phyloP scores from a whole-genome alignment of 352 stramenopile species.

The Pythium phragmiticola region DNA sequence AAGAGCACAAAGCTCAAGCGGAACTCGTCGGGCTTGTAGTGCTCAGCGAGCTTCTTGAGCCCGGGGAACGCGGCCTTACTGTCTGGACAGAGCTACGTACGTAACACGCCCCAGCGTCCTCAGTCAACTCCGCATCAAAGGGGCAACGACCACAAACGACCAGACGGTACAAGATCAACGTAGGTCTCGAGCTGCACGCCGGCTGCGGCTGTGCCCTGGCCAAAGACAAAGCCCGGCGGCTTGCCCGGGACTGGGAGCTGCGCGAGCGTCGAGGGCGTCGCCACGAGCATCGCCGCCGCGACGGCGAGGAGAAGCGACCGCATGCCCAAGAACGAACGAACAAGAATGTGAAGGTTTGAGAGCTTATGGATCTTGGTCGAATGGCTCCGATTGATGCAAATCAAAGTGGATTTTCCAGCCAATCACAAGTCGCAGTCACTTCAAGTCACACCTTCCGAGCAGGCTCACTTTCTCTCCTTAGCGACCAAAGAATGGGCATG shows the following conservation, averaged over 20 bases:
- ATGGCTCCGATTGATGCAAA: conserved; percentile 18
- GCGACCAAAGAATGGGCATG: background rate
- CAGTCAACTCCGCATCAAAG: background rate
- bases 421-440: conserved; percentile 22
- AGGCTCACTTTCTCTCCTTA: background rate
- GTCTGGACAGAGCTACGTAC: conserved; percentile 33
- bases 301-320: conserved; percentile 4
- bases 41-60: conserved; percentile 30
- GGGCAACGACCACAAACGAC: background rate
- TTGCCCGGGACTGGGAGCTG: conserved; percentile 63
- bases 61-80: conserved; percentile 36
- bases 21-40: conserved; percentile 34
- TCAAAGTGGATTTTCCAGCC: conserved; percentile 7
- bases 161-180: conserved; percentile 54
- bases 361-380: background rate
- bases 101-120: background rate
- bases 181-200: conserved; percentile 82
- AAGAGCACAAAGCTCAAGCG: conserved; percentile 39
- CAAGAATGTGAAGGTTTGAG: conserved; percentile 6
- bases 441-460: conserved; percentile 6
- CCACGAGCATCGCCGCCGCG: conserved; percentile 1
- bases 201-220: conserved; percentile 44
- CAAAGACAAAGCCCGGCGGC: conserved; percentile 62
- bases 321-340: conserved; percentile 7
- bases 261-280: conserved; percentile 18